Percentiles rank a stretch among this genome's conserved stretches.
These are phyloP conservation scores for Platismatia glauca DNA, from an alignment of 495 filamentous ascomycete genomes.

Conservation along the genomic window DNA sequence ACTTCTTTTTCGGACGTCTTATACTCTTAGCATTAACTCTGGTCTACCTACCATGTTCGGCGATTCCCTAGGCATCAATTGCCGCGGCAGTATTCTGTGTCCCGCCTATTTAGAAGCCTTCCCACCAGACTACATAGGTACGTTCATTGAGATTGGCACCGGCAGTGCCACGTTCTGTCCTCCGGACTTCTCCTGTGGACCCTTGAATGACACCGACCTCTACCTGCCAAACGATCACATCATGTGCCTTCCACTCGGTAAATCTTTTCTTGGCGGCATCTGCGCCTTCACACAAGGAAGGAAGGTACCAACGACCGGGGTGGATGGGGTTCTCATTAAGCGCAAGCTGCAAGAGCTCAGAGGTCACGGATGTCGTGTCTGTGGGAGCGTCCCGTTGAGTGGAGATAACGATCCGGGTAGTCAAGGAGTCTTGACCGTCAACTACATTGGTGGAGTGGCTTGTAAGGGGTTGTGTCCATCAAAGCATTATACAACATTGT, in stretches of 20 bases:
- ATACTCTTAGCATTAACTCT: not conserved
- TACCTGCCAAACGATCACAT: constrained; percentile 9
- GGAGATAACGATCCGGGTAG: constrained; percentile 13
- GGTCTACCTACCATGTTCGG: not conserved
- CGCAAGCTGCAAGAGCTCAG: constrained; percentile 3
- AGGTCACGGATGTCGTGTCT: constrained; percentile 15
- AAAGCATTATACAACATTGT: constrained; percentile 2
- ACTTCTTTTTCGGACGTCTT: not conserved
- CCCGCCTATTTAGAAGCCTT: not conserved
- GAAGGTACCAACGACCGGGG: not conserved
- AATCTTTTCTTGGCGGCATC: not conserved
- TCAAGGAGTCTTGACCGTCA: constrained; percentile 15
- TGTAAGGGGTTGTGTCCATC: constrained; percentile 10
- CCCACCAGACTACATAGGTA: constrained; percentile 1
- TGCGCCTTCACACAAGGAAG: constrained; percentile 15
- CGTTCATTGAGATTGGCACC: not conserved
- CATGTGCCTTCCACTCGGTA: constrained; percentile 5
- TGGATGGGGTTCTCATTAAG: not conserved
- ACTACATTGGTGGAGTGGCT: constrained; percentile 4
- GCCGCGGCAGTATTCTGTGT: constrained; percentile 8
- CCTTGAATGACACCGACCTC: constrained; percentile 3
- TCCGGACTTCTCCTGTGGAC: not conserved
- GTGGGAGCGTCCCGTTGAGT: constrained; percentile 15
- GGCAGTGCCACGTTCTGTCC: not conserved
- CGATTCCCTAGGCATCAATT: constrained; percentile 15